Base-by-base conservation (phyloP, 2,329 filamentous ascomycete genomes). In the Stagonosporopsis tanaceti region DNA sequence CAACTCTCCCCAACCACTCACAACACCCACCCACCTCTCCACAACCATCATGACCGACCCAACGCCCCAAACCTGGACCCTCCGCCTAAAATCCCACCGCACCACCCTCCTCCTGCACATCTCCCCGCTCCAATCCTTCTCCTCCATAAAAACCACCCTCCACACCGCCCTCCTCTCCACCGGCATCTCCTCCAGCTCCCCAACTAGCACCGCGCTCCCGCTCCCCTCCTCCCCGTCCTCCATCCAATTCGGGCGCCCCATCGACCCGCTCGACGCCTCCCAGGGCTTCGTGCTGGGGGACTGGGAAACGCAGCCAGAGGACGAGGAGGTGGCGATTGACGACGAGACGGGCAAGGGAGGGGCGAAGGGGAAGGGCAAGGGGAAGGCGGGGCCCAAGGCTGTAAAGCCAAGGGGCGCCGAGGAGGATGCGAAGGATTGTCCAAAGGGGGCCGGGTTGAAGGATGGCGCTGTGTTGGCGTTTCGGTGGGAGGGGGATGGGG, bases 41-140 rank as follows among this genome's bases (percentile, higher is more conserved):
- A 60, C 37, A 37, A n/a, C 28, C n/a, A 72, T 68, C 64, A 53
- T 66, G 3, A 53, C 54, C 27, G 27, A 28, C 3, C 70, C 73
- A 3, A 60, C 64, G 5, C 66, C 74, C 4, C 60, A 60, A 54
- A 72, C 73, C 17, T 76, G 72, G 72, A 82, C 79, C 1, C 73
- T 83, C 28, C 79, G 80, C 56, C 76, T 82, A 64, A 83, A 82
- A 63, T 69, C 77, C 50, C 68, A 76, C 66, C 78, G 76, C 45
- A 79, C 76, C 30, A 82, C 81, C 32, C 66, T 82, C 59, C 67
- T 82, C 39, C 74, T 83, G 0, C 78, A 82, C 69, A 69, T 76
- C 63, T 76, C 80, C 48, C 79, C 79, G 0, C 71, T 81, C 6
- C 66, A 76, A 51, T 72, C 74, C 46, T 75, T 82, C 52, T 40